A percentile compares a stretch with the other conserved stretches of the same genome.
phyloP scores from a whole-genome alignment of 805 yeast species.

The Blastobotrys terrestris region DNA sequence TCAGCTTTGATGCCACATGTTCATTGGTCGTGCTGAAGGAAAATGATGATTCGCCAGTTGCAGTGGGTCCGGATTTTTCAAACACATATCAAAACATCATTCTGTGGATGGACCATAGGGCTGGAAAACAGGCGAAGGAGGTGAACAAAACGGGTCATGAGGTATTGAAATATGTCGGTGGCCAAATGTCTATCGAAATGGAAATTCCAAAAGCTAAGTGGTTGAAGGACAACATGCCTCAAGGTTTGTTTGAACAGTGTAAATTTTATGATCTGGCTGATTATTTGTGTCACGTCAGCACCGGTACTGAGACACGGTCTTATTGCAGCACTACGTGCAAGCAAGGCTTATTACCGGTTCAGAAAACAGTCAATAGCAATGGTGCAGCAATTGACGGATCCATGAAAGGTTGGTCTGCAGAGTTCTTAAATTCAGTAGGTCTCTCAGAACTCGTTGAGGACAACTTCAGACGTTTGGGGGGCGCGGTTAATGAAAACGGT shows the following conservation, averaged over 20 bases:
- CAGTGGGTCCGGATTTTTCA: slow-evolving; percentile 86
- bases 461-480: slow-evolving; percentile 76
- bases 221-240: slow-evolving; percentile 81
- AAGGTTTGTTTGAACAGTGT: slow-evolving; percentile 47
- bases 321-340: slow-evolving; percentile 90
- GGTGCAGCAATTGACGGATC: slow-evolving; percentile 74
- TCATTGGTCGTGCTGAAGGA: slow-evolving; percentile 79
- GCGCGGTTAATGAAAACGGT: slow-evolving; percentile 68
- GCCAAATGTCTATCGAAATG: slow-evolving; percentile 97
- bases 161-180: slow-evolving; percentile 88
- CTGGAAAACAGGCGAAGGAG: slow-evolving; percentile 67
- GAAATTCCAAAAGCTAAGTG: slow-evolving; percentile 96
- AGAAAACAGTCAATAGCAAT: not conserved
- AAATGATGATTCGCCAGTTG: slow-evolving; percentile 59
- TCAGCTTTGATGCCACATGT: slow-evolving; percentile 97
- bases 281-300: slow-evolving; percentile 84
- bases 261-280: slow-evolving; percentile 93
- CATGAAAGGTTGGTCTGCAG: slow-evolving; percentile 81
- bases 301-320: slow-evolving; percentile 80
- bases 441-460: slow-evolving; percentile 73
- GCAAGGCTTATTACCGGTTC: slow-evolving; percentile 83
- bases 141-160: slow-evolving; percentile 78
- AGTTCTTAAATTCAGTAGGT: slow-evolving; percentile 62
- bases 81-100: slow-evolving; percentile 74
- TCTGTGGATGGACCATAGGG: slow-evolving; percentile 98